Conservation (phyloP, 805 yeast species). For the Candida sakaeoensis region DNA sequence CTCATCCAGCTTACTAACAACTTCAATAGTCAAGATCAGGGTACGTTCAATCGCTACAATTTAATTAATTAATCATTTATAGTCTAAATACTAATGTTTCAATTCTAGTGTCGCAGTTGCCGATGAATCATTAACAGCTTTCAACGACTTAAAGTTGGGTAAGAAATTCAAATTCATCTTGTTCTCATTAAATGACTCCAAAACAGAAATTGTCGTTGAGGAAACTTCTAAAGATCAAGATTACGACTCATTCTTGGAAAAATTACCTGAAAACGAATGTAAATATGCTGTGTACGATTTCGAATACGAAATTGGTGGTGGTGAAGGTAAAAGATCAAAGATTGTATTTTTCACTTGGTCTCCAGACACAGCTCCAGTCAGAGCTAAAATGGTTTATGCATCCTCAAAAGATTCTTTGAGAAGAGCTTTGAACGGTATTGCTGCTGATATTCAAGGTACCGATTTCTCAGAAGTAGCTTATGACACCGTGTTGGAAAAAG, state of each 20-base stretch:
- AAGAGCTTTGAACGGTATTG: constrained; percentile 92
- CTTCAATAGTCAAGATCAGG: constrained; percentile 27
- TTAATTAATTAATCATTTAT: no score
- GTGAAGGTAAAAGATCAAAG: constrained; percentile 91
- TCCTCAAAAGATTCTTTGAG: constrained; percentile 97
- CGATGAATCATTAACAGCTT: constrained; percentile 88
- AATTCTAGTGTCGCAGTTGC: constrained; percentile 41
- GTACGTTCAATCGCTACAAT: no score
- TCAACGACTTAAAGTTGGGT: constrained; percentile 94
- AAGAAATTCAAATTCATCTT: constrained; percentile 82
- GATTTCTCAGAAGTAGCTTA: constrained; percentile 95
- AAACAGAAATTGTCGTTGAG: constrained; percentile 89
- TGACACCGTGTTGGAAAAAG: constrained; percentile 88
- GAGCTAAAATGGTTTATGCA: constrained; percentile 97
- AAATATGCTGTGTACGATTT: constrained; percentile 96
- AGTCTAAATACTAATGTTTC: constrained; percentile 4
- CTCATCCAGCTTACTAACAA: constrained; percentile 9
- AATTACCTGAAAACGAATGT: constrained; percentile 93
- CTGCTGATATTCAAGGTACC: constrained; percentile 96
- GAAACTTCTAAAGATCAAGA: constrained; percentile 70
- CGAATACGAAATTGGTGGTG: constrained; percentile 84
- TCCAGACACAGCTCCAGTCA: constrained; percentile 94
- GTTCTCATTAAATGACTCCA: constrained; percentile 74
- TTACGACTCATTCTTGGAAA: constrained; percentile 82
- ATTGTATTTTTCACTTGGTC: constrained; percentile 82